A percentile compares a stretch with the other conserved stretches of the same genome.
These are phyloP conservation scores for Podosphaera fusca DNA, from an alignment of 2,329 filamentous ascomycete genomes.

Conservation along the genomic window DNA sequence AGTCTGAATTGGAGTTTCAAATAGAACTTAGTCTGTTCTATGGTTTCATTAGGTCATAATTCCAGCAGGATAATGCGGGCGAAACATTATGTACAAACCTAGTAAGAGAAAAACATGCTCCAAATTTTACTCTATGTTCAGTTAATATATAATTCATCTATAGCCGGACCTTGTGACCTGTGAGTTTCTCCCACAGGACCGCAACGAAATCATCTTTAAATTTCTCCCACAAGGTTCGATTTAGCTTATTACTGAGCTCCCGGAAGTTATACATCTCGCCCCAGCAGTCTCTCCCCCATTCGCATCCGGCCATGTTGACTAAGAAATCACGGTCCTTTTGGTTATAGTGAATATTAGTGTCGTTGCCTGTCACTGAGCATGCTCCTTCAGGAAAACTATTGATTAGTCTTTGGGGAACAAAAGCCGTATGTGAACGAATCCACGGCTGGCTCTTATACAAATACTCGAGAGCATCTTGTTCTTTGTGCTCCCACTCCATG, in stretches of 20 bases:
- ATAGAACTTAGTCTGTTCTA: too few species aligned
- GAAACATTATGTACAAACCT: too few species aligned
- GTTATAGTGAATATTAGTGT: slow-evolving; percentile 66
- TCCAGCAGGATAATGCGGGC: too few species aligned
- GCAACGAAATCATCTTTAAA: slow-evolving; percentile 45
- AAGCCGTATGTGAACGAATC: slow-evolving; percentile 71
- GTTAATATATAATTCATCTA: slow-evolving; percentile 4
- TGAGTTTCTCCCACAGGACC: slow-evolving; percentile 38
- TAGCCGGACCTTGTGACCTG: slow-evolving; percentile 23
- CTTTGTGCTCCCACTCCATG: slow-evolving; percentile 98
- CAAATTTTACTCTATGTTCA: too few species aligned
- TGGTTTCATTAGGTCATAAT: too few species aligned
- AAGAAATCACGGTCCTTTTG: slow-evolving; percentile 72
- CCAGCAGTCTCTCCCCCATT: slow-evolving; percentile 95
- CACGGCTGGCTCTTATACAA: slow-evolving; percentile 81
- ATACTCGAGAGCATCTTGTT: slow-evolving; percentile 86
- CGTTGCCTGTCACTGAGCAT: slow-evolving; percentile 54
- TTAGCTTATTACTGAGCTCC: slow-evolving; percentile 72
- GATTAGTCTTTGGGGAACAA: slow-evolving; percentile 74
- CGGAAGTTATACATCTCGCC: slow-evolving; percentile 92
- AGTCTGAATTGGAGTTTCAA: too few species aligned
- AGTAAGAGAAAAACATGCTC: too few species aligned
- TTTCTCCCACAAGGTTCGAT: slow-evolving; percentile 58
- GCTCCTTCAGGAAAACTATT: slow-evolving; percentile 87
- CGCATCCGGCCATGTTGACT: slow-evolving; percentile 96